Percentiles rank a stretch among this genome's conserved stretches.
These are phyloP conservation scores for Phialophora tarda DNA, from an alignment of 2,329 filamentous ascomycete genomes.

Conservation along the genomic window DNA sequence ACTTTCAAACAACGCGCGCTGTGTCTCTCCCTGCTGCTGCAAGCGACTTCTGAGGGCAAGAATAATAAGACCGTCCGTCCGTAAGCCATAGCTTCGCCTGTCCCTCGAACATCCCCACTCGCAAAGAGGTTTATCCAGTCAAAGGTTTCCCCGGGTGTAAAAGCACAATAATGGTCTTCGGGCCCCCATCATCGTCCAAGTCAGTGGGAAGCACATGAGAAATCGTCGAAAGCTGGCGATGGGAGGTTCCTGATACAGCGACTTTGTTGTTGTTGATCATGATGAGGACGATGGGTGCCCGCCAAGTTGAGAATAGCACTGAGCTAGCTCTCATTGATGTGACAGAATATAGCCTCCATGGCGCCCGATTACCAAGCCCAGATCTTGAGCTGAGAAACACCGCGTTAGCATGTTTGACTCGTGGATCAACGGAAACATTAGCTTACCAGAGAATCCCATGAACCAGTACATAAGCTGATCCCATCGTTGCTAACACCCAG, in stretches of 20 bases:
- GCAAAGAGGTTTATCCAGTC: conserved; percentile 20
- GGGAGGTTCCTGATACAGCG: conserved; percentile 10
- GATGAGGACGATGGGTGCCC: conserved; percentile 12
- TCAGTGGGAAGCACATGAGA: background rate
- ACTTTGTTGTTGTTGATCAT: conserved; percentile 10
- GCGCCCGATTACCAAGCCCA: conserved; percentile 71
- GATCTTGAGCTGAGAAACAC: conserved; percentile 73
- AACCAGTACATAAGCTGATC: conserved; percentile 98
- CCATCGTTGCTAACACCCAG: conserved; percentile 98
- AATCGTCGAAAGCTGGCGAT: conserved; percentile 19
- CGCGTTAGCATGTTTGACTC: background rate
- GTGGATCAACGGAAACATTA: background rate
- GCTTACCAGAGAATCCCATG: conserved; percentile 97
- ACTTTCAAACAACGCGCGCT: conserved; percentile 8
- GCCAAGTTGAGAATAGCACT: conserved; percentile 6
- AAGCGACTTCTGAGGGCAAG: conserved; percentile 1
- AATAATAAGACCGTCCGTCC: conserved; percentile 3
- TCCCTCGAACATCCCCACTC: conserved; percentile 11
- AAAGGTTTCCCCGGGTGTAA: conserved; percentile 14
- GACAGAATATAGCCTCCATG: conserved; percentile 25
- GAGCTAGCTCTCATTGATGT: conserved; percentile 17
- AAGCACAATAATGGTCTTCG: conserved; percentile 3
- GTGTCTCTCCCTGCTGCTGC: conserved; percentile 10
- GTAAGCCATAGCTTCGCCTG: conserved; percentile 9
- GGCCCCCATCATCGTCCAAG: conserved; percentile 10